A percentile compares a stretch with the other conserved stretches of the same genome.
Conservation (phyloP, 129 eudicot genomes). For the Cynara cardunculus region DNA sequence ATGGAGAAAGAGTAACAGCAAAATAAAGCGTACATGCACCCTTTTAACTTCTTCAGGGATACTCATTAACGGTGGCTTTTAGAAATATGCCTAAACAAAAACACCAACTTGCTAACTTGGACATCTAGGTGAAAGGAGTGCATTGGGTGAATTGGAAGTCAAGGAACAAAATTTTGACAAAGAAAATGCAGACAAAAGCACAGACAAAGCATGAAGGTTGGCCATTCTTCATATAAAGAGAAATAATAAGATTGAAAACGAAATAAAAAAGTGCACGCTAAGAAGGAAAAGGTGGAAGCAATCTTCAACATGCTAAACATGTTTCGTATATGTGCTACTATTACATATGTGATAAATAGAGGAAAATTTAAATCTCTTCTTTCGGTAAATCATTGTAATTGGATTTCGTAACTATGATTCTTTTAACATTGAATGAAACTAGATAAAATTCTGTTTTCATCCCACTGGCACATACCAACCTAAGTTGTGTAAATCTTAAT, state of each 20-base stretch:
- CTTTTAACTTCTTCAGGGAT: not conserved
- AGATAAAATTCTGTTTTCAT: not conserved
- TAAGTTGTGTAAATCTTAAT: not conserved
- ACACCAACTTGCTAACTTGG: not conserved
- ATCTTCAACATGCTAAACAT: not conserved
- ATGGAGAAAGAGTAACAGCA: not conserved
- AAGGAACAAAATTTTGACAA: too few species aligned
- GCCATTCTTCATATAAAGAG: too few species aligned
- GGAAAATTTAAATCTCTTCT: not conserved
- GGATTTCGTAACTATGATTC: not conserved
- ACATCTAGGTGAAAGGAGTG: not conserved
- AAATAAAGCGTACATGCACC: not conserved
- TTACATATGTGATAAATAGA: not conserved
- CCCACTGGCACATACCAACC: not conserved
- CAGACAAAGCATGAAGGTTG: too few species aligned
- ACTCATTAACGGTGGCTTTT: not conserved
- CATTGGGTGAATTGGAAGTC: not conserved
- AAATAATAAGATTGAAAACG: not conserved
- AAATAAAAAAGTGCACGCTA: not conserved
- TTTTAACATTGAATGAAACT: not conserved
- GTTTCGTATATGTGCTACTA: not conserved
- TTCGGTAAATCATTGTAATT: not conserved
- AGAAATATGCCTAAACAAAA: not conserved
- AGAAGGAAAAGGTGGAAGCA: not conserved
- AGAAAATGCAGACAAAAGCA: too few species aligned